These are phyloP conservation scores for Boletus sp. DNA, from an alignment of 1,284 basidiomycete genomes.

Conservation along the genomic window DNA sequence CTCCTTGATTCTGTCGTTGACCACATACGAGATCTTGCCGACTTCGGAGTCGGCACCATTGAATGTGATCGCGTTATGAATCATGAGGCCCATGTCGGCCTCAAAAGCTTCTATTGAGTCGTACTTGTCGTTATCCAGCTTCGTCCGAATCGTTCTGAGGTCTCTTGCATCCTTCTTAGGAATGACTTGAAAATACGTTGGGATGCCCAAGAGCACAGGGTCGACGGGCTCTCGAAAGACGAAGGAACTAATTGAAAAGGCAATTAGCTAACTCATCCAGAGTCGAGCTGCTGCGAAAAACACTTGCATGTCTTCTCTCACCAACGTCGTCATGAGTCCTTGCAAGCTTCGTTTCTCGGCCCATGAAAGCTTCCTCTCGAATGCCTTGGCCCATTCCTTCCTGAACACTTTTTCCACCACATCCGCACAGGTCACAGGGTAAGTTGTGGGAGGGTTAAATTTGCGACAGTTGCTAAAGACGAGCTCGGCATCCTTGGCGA, in stretches of 20 bases:
- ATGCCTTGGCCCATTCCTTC: constrained; percentile 83
- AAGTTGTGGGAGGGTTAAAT: constrained; percentile 84
- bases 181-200: constrained; percentile 81
- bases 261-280: constrained; percentile 1
- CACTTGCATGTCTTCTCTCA: constrained; percentile 69
- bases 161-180: constrained; percentile 85
- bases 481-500: constrained; percentile 79
- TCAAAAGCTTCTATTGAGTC: constrained; percentile 74
- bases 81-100: constrained; percentile 81
- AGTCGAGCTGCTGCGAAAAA: not conserved
- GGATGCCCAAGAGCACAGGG: constrained; percentile 71
- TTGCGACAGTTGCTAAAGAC: constrained; percentile 86
- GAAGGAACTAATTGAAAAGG: constrained; percentile 48
- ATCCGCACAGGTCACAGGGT: constrained; percentile 71
- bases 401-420: constrained; percentile 72
- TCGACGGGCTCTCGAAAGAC: constrained; percentile 87
- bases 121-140: constrained; percentile 82
- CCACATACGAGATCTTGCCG: constrained; percentile 50
- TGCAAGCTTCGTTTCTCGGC: constrained; percentile 81
- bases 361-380: constrained; percentile 72
- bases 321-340: constrained; percentile 66
- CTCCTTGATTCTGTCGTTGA: constrained; percentile 51
- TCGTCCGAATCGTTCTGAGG: constrained; percentile 76
- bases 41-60: constrained; percentile 81
- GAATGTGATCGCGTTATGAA: constrained; percentile 81